Base-by-base conservation (phyloP, 352 stramenopile species). In the Globisporangium parvum region DNA sequence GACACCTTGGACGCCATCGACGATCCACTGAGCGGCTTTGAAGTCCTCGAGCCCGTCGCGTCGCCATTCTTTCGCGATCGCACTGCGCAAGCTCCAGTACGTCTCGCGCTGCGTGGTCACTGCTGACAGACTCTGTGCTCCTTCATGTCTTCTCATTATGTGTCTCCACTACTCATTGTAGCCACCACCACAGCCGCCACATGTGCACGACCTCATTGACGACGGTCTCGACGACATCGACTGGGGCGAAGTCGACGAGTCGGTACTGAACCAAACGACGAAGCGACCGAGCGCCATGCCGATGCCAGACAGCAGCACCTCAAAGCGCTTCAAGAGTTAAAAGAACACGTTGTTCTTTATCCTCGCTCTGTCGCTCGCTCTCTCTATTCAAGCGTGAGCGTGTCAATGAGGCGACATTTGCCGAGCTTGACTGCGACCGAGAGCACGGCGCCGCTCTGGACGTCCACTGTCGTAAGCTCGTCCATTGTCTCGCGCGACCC, bases 351-450 rank as follows among this genome's bases (percentile, higher is more conserved):
- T 57, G 17, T 9, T 33, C 37, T 41, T 21, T 20, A 59, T 40
- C 35, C 14, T 47, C 23, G 12, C 6, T 23, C 33, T 40, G 20
- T 48, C 15, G 31, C 12, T 53, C 42, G 37, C 55, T 55, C 28
- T 42, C 47, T 48, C 24, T 57, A 67, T 49, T 72, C 91, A 41
- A 96, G 50, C 26, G 94, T 76, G 39, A 99, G 91, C 62, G 98
- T 99, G 71, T 99, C 97, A 70, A 99, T 99, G 47, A 99, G 80
- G 48, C 97, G 88, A 45, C 98, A 98, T 14, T 87, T 86, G 40
- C 96, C 97, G 51, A 99, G 70, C 53, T 96, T 96, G 42, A 98
- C 87, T 1, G 96, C 96, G 31, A 98, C 71, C 6, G 96, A 99
- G 53, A 99, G 72, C 54, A 99, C 77, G n/a, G 83, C 80, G 40